These are phyloP conservation scores for Pseudonitzschia pungens DNA, from an alignment of 108 stramenopile genomes.

Conservation along the genomic window DNA sequence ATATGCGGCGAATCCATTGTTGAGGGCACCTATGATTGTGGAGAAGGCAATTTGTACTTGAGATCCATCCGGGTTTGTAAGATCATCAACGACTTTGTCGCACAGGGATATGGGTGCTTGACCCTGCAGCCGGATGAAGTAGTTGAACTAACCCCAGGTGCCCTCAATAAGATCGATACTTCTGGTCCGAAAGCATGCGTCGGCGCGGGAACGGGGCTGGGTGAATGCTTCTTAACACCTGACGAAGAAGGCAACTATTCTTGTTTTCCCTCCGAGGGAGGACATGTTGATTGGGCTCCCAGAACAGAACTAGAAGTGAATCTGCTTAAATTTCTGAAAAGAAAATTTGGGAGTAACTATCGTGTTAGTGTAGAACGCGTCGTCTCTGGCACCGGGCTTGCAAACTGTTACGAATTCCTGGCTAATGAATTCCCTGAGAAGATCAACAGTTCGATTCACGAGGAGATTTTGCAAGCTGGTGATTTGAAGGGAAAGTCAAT, in stretches of 20 bases:
- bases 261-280: conserved; percentile 96
- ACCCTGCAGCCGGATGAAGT: conserved; percentile 76
- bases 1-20: conserved; percentile 76
- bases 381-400: conserved; percentile 92
- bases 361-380: conserved; percentile 95
- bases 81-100: conserved; percentile 96
- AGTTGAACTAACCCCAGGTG: conserved; percentile 53
- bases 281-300: conserved; percentile 93
- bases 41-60: conserved; percentile 24
- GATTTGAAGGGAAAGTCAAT: conserved; percentile 75
- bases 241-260: conserved; percentile 58
- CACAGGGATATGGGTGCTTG: conserved; percentile 93
- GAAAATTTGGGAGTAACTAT: conserved; percentile 54
- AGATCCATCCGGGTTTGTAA: conserved; percentile 53
- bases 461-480: conserved; percentile 60
- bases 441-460: conserved; percentile 64
- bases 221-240: conserved; percentile 89
- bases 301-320: conserved; percentile 78
- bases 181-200: conserved; percentile 88
- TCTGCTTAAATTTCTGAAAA: conserved; percentile 54
- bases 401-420: conserved; percentile 95
- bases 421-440: conserved; percentile 74
- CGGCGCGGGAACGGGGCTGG: conserved; percentile 93
- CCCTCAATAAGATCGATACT: conserved; percentile 47
- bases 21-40: conserved; percentile 15